Evolutionary conservation across 164 flowering plant species (phyloP).

Genomic region (Santalum album): DNA sequence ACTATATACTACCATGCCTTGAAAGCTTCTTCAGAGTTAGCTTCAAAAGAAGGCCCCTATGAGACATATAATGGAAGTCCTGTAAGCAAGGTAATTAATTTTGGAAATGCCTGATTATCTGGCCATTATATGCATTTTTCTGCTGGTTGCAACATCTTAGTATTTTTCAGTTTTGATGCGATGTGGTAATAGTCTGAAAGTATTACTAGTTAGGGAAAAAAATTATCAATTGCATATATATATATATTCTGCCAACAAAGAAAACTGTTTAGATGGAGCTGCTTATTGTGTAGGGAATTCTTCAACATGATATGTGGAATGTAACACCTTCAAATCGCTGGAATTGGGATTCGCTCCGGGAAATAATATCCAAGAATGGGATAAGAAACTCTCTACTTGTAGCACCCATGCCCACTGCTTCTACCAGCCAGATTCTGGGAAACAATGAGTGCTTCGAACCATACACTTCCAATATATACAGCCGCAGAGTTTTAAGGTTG

Average conservation of each 20-base stretch:
- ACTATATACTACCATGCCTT: conserved; percentile 87
- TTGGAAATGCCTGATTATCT: not conserved
- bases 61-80: conserved; percentile 90
- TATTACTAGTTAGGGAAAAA: conserved; percentile 20
- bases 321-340: conserved; percentile 75
- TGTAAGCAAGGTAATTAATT: conserved; percentile 68
- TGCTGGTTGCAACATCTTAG: too few species aligned
- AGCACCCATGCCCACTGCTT: conserved; percentile 99
- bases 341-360: conserved; percentile 77
- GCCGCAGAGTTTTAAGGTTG: conserved; percentile 90
- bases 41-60: conserved; percentile 76
- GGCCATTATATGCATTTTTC: not conserved
- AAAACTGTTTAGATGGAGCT: conserved; percentile 3
- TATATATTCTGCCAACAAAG: conserved; percentile 26
- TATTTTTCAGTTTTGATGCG: too few species aligned
- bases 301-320: conserved; percentile 95
- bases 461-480: conserved; percentile 94
- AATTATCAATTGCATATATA: conserved; percentile 70
- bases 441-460: conserved; percentile 99
- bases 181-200: not conserved
- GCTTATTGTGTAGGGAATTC: conserved; percentile 54
- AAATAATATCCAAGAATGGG: conserved; percentile 57
- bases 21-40: conserved; percentile 71
- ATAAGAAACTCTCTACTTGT: conserved; percentile 87
- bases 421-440: conserved; percentile 98